These are phyloP conservation scores for Cutaneotrichosporon cutaneum DNA, from an alignment of 1,284 basidiomycete species.

Conservation along the genomic window DNA sequence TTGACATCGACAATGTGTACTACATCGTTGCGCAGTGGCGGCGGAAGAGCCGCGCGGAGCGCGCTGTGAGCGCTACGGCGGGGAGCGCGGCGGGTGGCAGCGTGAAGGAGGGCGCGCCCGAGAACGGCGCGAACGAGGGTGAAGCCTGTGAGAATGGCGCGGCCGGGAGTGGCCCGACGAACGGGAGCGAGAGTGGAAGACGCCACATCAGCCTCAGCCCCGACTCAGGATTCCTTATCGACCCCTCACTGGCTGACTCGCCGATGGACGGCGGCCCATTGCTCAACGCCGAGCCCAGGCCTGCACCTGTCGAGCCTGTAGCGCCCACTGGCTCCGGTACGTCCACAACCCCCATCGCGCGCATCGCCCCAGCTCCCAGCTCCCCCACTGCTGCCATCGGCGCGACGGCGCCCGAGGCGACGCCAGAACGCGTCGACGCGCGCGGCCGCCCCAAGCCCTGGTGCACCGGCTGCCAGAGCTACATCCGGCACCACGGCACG, in stretches of 20 bases:
- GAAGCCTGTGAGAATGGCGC: too few relatives aligned
- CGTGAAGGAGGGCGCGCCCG: not conserved
- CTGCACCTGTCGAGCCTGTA: not conserved
- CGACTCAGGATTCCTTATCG: too few relatives aligned
- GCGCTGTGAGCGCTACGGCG: too few relatives aligned
- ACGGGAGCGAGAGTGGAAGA: too few relatives aligned
- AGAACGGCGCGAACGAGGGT: not conserved
- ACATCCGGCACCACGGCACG: not conserved
- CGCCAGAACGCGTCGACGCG: not conserved
- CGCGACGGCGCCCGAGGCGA: too few relatives aligned
- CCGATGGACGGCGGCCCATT: not conserved
- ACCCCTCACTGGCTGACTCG: not conserved
- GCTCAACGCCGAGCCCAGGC: not conserved
- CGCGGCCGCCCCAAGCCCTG: not conserved
- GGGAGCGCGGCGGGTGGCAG: not conserved
- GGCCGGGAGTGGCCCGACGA: too few relatives aligned
- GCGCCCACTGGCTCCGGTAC: too few relatives aligned
- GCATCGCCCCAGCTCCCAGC: too few relatives aligned
- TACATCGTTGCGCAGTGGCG: conserved; percentile 1
- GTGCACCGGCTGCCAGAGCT: not conserved
- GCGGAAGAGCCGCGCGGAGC: not conserved
- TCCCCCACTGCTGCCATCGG: too few relatives aligned
- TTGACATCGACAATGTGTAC: conserved; percentile 4
- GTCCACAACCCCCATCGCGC: too few relatives aligned
- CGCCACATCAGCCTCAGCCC: too few relatives aligned